These are phyloP conservation scores for Rhynchospora breviuscula DNA, from an alignment of 176 grass and related monocot species.

Conservation along the genomic window DNA sequence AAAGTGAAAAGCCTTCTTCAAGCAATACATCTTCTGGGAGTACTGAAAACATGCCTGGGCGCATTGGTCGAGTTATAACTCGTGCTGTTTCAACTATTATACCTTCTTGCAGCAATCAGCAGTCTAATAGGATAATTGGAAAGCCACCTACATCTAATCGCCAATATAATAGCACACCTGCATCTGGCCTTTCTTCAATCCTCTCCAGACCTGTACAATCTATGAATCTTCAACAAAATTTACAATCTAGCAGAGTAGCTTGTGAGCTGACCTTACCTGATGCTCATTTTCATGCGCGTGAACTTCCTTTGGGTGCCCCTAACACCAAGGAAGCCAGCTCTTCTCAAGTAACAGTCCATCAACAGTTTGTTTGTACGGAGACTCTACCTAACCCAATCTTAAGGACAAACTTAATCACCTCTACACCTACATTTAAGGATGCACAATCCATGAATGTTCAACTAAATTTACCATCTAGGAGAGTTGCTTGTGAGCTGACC, in stretches of 20 bases:
- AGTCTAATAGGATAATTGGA: not conserved
- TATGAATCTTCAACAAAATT: not conserved
- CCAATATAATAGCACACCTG: not conserved
- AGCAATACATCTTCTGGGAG: conserved; percentile 16
- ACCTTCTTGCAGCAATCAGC: conserved; percentile 1
- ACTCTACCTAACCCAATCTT: not conserved
- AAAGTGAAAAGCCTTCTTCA: conserved; percentile 12
- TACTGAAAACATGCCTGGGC: not conserved
- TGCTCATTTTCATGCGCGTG: not conserved
- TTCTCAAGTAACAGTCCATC: no score
- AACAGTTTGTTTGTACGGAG: no score
- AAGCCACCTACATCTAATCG: not conserved
- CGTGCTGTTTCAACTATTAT: conserved; percentile 19
- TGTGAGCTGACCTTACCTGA: not conserved
- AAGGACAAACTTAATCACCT: conserved; percentile 28
- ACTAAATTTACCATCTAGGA: not conserved
- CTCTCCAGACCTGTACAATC: not conserved
- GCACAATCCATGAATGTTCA: not conserved
- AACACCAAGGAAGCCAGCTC: not conserved
- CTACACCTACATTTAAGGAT: conserved; percentile 36
- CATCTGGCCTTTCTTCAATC: conserved; percentile 20
- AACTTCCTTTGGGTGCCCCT: not conserved
- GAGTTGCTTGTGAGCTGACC: not conserved
- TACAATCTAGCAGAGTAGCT: not conserved
- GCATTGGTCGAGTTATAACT: conserved; percentile 6